These are phyloP conservation scores for Epichloe amarillans DNA, from an alignment of 2,329 filamentous ascomycete genomes.

Conservation along the genomic window DNA sequence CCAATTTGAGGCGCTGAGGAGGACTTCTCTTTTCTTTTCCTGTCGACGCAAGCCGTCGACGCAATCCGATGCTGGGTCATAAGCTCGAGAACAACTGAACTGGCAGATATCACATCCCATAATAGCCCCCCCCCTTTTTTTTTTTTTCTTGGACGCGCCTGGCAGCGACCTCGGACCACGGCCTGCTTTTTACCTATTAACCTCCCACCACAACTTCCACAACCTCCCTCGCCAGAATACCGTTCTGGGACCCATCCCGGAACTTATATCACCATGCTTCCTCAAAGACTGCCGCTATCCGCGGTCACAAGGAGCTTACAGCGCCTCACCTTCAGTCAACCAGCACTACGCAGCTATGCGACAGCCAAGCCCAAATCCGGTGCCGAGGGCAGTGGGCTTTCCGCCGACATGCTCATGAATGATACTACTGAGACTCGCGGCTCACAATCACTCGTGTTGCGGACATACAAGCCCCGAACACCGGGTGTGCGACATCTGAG, in stretches of 20 bases:
- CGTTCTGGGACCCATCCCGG: neutral
- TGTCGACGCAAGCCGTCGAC: neutral
- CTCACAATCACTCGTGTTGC: conserved; percentile 38
- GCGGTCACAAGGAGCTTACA: conserved; percentile 16
- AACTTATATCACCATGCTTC: conserved; percentile 16
- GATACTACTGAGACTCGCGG: conserved; percentile 11
- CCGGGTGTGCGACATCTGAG: conserved; percentile 85
- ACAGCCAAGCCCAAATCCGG: conserved; percentile 13
- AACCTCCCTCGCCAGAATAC: neutral
- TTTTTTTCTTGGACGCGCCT: neutral
- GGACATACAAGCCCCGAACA: conserved; percentile 86
- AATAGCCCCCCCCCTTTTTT: neutral
- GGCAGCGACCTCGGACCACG: neutral
- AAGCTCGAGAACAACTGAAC: neutral
- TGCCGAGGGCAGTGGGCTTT: conserved; percentile 4
- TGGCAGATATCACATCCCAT: neutral
- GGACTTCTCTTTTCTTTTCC: neutral
- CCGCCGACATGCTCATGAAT: conserved; percentile 11
- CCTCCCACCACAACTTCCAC: neutral
- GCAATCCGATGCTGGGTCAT: neutral
- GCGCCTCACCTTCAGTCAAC: conserved; percentile 15
- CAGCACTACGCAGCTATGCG: conserved; percentile 19
- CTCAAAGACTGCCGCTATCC: conserved; percentile 16
- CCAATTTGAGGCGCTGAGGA: conserved; percentile 1
- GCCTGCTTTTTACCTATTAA: neutral